A percentile compares a stretch with the other conserved stretches of the same genome.
Evolutionary conservation across 305 asterid species (phyloP).

Genomic region (Fraxinus platypoda): DNA sequence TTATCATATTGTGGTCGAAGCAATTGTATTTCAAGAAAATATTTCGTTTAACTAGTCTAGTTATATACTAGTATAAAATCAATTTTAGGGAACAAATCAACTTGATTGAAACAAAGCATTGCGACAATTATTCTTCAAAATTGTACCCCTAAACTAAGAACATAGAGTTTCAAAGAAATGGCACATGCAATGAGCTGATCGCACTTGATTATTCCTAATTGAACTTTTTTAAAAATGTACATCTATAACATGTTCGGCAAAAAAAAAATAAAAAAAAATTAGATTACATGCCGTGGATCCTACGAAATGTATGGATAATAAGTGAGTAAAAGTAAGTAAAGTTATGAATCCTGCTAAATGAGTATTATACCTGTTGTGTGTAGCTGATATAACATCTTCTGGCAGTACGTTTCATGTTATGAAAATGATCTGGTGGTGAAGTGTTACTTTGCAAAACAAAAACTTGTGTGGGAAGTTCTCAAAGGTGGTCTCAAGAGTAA

Average conservation of each 20-base stretch:
- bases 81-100: neutral
- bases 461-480: conserved; percentile 91
- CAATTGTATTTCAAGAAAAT: neutral
- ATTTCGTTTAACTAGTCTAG: neutral
- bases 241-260: too few species aligned
- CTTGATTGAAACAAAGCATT: neutral
- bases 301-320: too few species aligned
- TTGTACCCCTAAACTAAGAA: neutral
- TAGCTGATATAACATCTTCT: conserved; percentile 24
- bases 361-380: neutral
- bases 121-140: neutral
- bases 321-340: too few species aligned
- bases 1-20: neutral
- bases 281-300: neutral
- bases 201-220: neutral
- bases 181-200: neutral
- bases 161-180: neutral
- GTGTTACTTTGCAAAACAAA: conserved; percentile 88
- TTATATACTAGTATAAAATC: neutral
- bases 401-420: conserved; percentile 65
- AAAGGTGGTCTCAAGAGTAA: conserved; percentile 79
- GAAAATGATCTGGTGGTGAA: conserved; percentile 91
- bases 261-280: too few species aligned
- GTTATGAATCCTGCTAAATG: neutral
- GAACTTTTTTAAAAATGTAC: neutral